Evolutionary conservation across 345 rosid genomes (phyloP), one percentile per base, ranked within the genome.

Genomic region (Brassica nigra): DNA sequence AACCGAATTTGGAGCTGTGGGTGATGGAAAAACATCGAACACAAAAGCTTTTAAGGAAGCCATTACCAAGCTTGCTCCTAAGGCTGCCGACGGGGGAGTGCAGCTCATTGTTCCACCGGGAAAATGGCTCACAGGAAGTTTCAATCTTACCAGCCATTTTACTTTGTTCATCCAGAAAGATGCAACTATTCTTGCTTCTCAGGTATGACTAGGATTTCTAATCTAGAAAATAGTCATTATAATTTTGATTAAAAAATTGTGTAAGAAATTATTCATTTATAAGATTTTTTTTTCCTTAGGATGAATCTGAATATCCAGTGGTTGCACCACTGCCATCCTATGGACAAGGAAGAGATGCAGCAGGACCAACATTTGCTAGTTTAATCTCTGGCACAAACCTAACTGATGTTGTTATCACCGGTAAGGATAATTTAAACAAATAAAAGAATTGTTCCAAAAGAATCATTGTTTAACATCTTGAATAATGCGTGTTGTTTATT

Each of bases 81-180:
- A 73, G 20, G 88, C 90, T 0, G 16, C 77, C 0, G 87, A 90
- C 0, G 97, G 98, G 0, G 97, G 97, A 5, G 93, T 88, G 1
- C 89, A 86, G 67, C 98, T 94, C 20, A 71, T 89, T 36, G 88
- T 94, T 2, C 97, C 98, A 0, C 85, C 90, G 0, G 97, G 98
- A 62, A 90, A 84, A 62, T 92, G 95, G 93, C 66, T 94, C 2
- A 92, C 97, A 12, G 97, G 98, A 27, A 91, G 95, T 73, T 90
- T 94, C 52, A 91, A 90, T 69, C 86, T 94, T 69, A 94, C 97
- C 1, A 90, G 92, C 65, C 86, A 94, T 87, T 90, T 94, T 82
- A 92, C 98, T 75, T 91, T 92, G 67, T 94, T 86, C 76, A 83
- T 94, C 11, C 83, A 87, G 14, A 80, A 89, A 70, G 92, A 86